Base-by-base conservation (phyloP, 805 yeast species). In the Barnettozyma californica region DNA sequence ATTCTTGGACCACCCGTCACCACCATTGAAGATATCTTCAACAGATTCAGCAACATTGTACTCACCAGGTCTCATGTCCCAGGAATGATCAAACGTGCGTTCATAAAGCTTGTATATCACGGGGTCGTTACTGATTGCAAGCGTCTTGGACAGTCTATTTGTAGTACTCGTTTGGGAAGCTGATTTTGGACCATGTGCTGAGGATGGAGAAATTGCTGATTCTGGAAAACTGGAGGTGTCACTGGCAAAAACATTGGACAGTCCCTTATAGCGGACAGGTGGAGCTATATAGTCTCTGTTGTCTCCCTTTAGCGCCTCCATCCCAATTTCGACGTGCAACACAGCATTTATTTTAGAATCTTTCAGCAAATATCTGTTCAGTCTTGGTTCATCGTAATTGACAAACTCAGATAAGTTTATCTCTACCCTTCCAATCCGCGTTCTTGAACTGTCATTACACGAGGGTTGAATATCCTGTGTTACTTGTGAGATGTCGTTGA, bases 341-440 rank as follows among this genome's bases (percentile, higher is more conserved):
- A 88, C 84, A 2, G 95, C 83, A 63, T 92, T 92, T 18, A 92
- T 80, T 55, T 88, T 87, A 1, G 95, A 84, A 25, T 87, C 77
- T 57, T 83, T 83, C 34, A 92, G 69, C 40, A 92, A 67, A 57
- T 85, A 89, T 52, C 87, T 72, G 52, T 84, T 74, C 2, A 26
- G 10, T 21, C 52, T 50, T 46, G 75, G 73, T 29, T 73, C 70
- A 47, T 76, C 79, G 54, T 56, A 64, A 19, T 44, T 48, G 42
- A 46, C 47, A 23, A 83, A 88, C 57, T 89, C 95, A 0, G 92
- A 68, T 38, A 91, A 61, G 59, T 90, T 85, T 31, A 92, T 67
- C 39, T 72, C 78, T 16, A 90, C 68, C 16, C 66, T 61, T 1
- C 99, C 99, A 35, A 94, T 27, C 29, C 34, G 50, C 11, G 43